Conservation (phyloP, 2,329 filamentous ascomycete genomes). For the Neocucurbitaria cava region DNA sequence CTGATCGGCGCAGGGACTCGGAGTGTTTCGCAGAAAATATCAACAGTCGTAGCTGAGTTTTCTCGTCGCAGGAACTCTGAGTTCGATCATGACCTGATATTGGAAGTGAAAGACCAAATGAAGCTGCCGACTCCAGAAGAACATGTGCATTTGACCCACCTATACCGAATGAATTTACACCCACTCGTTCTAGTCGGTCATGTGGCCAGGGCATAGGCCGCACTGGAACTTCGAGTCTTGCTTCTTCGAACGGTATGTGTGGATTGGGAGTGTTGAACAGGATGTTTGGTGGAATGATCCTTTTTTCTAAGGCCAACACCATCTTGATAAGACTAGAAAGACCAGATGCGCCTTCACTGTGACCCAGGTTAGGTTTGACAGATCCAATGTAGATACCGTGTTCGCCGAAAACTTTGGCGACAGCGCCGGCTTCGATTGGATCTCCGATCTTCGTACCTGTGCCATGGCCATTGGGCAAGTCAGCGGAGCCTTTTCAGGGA, state of each 20-base stretch:
- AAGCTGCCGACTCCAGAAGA: conserved; percentile 10
- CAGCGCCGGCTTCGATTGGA: conserved; percentile 25
- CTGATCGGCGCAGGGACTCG: no score
- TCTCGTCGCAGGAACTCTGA: no score
- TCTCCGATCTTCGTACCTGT: conserved; percentile 61
- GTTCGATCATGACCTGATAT: no score
- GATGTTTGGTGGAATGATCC: conserved; percentile 37
- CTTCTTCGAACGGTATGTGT: conserved; percentile 4
- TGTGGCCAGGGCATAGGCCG: conserved; percentile 4
- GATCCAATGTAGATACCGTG: conserved; percentile 14
- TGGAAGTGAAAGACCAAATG: background rate
- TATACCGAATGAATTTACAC: conserved; percentile 23
- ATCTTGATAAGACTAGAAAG: conserved; percentile 49
- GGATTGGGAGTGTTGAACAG: conserved; percentile 14
- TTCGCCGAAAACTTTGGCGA: conserved; percentile 13
- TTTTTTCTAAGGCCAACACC: conserved; percentile 48
- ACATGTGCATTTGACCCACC: conserved; percentile 26
- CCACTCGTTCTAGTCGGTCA: conserved; percentile 4
- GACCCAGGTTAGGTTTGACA: conserved; percentile 45
- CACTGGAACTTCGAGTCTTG: background rate
- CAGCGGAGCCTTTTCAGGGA: no score
- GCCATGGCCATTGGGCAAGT: no score
- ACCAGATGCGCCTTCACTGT: conserved; percentile 49
- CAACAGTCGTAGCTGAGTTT: no score
- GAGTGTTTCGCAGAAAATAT: no score